Conservation (phyloP, 2,329 filamentous ascomycete species). For the Myriosclerotinia duriaeana region DNA sequence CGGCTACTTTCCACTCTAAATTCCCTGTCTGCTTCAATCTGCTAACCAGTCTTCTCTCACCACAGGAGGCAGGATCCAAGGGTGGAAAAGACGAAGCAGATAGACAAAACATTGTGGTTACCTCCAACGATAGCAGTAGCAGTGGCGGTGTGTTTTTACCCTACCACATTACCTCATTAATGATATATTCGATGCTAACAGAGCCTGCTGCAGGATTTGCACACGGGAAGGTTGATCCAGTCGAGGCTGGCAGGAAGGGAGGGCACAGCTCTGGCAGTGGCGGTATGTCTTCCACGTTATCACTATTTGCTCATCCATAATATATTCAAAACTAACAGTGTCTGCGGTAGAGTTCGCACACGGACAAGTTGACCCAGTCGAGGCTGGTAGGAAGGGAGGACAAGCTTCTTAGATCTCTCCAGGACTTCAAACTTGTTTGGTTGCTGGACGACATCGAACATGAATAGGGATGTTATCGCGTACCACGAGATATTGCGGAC, state of each 20-base stretch:
- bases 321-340: not conserved
- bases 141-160: constrained; percentile 4
- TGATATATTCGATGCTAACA: not conserved
- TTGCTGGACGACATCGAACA: not conserved
- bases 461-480: not conserved
- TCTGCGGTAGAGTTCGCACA: constrained; percentile 42
- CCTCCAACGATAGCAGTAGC: not conserved
- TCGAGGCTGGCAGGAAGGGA: constrained; percentile 45
- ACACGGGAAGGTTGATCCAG: constrained; percentile 45
- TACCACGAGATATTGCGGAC: not conserved
- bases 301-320: not conserved
- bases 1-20: constrained; percentile 14
- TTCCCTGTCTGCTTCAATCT: not conserved
- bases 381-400: constrained; percentile 45
- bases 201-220: constrained; percentile 40
- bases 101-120: not conserved
- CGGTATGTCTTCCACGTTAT: too few relatives aligned
- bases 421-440: not conserved
- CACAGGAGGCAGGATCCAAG: not conserved
- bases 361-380: constrained; percentile 45
- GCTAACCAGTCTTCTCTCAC: constrained; percentile 2
- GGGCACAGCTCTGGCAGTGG: constrained; percentile 31
- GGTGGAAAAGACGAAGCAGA: not conserved
- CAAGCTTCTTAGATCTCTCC: constrained; percentile 24
- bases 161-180: not conserved